These are phyloP conservation scores for Cercophora scortea DNA, from an alignment of 495 filamentous ascomycete genomes.

Conservation along the genomic window DNA sequence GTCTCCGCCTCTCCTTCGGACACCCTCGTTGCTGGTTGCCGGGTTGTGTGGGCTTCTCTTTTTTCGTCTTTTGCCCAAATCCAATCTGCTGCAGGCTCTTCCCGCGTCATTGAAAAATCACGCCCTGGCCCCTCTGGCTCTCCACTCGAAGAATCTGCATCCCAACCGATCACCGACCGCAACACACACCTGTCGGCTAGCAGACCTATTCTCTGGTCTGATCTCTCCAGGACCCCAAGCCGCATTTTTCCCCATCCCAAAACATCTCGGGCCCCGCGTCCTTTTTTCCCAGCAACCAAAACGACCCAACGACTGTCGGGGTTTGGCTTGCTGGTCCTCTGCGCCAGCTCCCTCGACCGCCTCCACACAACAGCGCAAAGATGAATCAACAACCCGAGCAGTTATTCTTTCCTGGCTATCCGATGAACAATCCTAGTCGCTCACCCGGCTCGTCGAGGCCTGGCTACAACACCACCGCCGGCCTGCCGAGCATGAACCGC, in stretches of 20 bases:
- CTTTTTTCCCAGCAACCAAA: neutral
- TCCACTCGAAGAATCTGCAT: slow-evolving; percentile 22
- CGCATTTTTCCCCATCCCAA: neutral
- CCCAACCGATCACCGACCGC: neutral
- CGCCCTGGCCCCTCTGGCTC: slow-evolving; percentile 12
- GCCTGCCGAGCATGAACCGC: slow-evolving; percentile 57
- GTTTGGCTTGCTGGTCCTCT: slow-evolving; percentile 12
- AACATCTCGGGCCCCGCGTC: neutral
- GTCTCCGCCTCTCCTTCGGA: slow-evolving; percentile 7
- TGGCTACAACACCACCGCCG: slow-evolving; percentile 49
- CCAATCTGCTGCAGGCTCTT: slow-evolving; percentile 5
- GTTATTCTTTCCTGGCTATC: slow-evolving; percentile 20
- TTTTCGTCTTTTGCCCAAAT: neutral
- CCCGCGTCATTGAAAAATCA: slow-evolving; percentile 25
- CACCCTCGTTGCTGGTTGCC: neutral
- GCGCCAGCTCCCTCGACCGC: slow-evolving; percentile 15
- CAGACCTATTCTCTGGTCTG: neutral
- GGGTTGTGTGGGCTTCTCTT: neutral
- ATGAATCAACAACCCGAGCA: slow-evolving; percentile 25
- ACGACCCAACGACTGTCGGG: neutral
- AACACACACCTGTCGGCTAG: neutral
- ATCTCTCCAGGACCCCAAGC: neutral
- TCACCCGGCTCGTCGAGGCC: slow-evolving; percentile 37
- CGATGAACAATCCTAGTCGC: slow-evolving; percentile 25
- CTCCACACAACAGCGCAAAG: slow-evolving; percentile 1